phyloP scores from a whole-genome alignment of 345 rosid genomes.

The Fremontodendron californicum region DNA sequence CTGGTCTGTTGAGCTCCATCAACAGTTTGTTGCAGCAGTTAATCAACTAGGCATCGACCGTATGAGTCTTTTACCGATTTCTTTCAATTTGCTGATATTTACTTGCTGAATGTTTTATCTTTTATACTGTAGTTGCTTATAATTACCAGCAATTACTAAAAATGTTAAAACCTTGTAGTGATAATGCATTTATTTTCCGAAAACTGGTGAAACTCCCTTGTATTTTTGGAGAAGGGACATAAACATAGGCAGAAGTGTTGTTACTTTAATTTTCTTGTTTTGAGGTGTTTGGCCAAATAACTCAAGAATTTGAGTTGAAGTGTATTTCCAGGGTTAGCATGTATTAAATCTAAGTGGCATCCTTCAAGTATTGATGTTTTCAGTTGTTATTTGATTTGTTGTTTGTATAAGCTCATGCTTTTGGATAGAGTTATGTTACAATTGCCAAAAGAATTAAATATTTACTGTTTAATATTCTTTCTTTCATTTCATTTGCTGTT shows the following conservation, averaged over 20 bases:
- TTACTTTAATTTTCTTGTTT: neutral
- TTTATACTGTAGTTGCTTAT: too few relatives aligned
- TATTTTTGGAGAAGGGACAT: too few relatives aligned
- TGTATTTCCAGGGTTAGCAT: neutral
- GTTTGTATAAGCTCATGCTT: neutral
- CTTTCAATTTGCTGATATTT: neutral
- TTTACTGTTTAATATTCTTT: neutral
- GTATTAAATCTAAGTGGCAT: neutral
- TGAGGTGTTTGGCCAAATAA: neutral
- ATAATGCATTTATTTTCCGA: neutral
- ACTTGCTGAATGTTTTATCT: neutral
- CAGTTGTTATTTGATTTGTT: neutral
- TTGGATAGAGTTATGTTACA: neutral
- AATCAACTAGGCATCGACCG: slow-evolving; percentile 73
- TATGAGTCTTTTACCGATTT: neutral
- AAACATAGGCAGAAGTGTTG: neutral
- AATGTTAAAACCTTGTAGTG: neutral
- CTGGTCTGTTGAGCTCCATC: slow-evolving; percentile 89
- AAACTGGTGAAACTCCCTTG: too few relatives aligned
- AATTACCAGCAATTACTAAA: neutral
- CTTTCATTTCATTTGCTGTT: neutral
- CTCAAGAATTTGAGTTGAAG: neutral
- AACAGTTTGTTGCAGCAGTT: slow-evolving; percentile 78
- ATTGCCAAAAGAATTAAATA: neutral
- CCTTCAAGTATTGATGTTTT: neutral